Conservation (phyloP, 1,139 yeast species). For the Debaryomycetaceae sp. region DNA sequence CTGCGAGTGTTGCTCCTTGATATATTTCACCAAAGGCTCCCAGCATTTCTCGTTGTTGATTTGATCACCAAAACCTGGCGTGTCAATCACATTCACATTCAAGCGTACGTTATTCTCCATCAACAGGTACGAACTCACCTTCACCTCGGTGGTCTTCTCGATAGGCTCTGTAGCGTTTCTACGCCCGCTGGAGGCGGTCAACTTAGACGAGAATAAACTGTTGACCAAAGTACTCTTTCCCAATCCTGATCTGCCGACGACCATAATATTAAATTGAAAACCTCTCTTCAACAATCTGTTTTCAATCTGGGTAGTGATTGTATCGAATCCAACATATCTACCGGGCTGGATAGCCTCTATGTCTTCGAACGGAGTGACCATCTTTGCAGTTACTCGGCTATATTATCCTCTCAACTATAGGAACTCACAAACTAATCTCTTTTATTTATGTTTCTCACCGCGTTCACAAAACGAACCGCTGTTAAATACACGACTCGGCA, state of each 20-base stretch:
- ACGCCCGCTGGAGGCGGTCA: constrained; percentile 74
- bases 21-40: constrained; percentile 95
- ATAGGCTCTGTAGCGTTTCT: constrained; percentile 63
- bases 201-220: constrained; percentile 81
- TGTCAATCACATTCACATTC: constrained; percentile 84
- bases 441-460: neutral
- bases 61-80: constrained; percentile 98
- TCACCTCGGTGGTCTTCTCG: constrained; percentile 85
- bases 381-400: constrained; percentile 1
- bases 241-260: constrained; percentile 91
- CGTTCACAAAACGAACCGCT: neutral
- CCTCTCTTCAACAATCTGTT: constrained; percentile 89
- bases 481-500: neutral
- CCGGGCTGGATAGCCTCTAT: constrained; percentile 27
- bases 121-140: constrained; percentile 63
- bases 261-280: constrained; percentile 90
- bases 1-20: constrained; percentile 93
- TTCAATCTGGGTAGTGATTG: constrained; percentile 94
- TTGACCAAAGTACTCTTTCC: constrained; percentile 92
- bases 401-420: neutral
- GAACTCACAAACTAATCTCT: neutral
- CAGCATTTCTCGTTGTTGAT: constrained; percentile 93
- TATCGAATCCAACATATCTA: constrained; percentile 89
- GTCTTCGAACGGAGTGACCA: constrained; percentile 8
- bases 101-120: constrained; percentile 85